Percentiles rank a stretch among this genome's conserved stretches.
Evolutionary conservation across 2,329 filamentous ascomycete genomes (phyloP).

Genomic region (Botryotinia globosa): DNA sequence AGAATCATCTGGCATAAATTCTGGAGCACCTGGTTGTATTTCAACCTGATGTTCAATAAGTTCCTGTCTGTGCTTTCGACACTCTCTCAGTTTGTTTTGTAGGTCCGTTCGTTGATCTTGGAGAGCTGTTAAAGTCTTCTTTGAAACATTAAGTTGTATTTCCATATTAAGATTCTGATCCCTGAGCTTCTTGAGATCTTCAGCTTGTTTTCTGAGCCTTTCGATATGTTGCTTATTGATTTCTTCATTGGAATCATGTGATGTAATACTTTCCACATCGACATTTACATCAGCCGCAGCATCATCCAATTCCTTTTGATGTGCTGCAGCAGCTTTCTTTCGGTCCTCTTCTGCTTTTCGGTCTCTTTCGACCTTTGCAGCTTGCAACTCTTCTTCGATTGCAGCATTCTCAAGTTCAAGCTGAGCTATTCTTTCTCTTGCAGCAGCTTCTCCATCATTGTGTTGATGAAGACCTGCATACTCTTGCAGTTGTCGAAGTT

Average conservation of each 20-base stretch:
- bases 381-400: neutral
- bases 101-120: neutral
- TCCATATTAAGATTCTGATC: neutral
- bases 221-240: conserved; percentile 7
- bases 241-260: conserved; percentile 5
- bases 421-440: neutral
- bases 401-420: neutral
- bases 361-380: neutral
- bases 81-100: neutral
- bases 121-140: neutral
- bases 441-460: neutral
- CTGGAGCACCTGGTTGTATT: neutral
- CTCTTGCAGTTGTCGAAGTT: neutral
- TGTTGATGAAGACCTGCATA: neutral
- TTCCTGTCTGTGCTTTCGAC: neutral
- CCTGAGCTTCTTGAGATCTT: neutral
- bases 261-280: neutral
- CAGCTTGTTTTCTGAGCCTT: neutral
- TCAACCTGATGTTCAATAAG: neutral
- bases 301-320: neutral
- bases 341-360: neutral
- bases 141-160: neutral
- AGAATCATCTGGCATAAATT: neutral
- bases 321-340: neutral
- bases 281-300: neutral